phyloP scores from a whole-genome alignment of 108 stramenopile genomes.

The Nannochloropsis salina region DNA sequence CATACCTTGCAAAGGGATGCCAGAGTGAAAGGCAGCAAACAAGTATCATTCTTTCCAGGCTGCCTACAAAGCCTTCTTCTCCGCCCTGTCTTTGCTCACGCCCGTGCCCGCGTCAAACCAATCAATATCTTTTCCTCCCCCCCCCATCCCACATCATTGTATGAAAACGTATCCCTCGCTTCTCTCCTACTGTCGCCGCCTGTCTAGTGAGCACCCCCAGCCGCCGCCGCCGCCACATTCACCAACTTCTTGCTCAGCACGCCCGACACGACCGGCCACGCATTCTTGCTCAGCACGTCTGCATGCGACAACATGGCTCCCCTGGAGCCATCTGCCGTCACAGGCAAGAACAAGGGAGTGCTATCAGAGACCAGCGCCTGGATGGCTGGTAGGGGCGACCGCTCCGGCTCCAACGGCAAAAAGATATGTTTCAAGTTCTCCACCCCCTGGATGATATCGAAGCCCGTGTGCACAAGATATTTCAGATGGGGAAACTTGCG shows the following conservation, averaged over 20 bases:
- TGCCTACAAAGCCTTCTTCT: too few species aligned
- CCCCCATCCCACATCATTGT: background rate
- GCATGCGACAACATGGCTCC: background rate
- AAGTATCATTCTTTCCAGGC: too few species aligned
- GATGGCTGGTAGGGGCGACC: background rate
- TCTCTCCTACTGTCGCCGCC: background rate
- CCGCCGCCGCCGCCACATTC: background rate
- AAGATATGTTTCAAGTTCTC: background rate
- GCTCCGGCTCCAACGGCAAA: slow-evolving; percentile 7
- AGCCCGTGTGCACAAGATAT: slow-evolving; percentile 41
- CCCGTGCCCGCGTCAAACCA: background rate
- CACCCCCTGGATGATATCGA: slow-evolving; percentile 23
- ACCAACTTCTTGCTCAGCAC: background rate
- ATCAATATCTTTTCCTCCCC: background rate
- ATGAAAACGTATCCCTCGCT: background rate
- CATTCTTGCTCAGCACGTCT: background rate
- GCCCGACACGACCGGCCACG: slow-evolving; percentile 4
- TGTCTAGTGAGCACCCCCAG: background rate
- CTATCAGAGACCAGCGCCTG: background rate
- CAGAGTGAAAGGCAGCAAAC: too few species aligned
- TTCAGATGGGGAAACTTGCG: slow-evolving; percentile 31
- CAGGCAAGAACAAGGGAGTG: background rate
- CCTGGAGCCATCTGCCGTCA: background rate
- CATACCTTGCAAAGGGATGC: too few species aligned
- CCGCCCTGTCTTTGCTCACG: too few species aligned